These are phyloP conservation scores for Monosporascus sp. DNA, from an alignment of 2,329 filamentous ascomycete species.

Conservation along the genomic window DNA sequence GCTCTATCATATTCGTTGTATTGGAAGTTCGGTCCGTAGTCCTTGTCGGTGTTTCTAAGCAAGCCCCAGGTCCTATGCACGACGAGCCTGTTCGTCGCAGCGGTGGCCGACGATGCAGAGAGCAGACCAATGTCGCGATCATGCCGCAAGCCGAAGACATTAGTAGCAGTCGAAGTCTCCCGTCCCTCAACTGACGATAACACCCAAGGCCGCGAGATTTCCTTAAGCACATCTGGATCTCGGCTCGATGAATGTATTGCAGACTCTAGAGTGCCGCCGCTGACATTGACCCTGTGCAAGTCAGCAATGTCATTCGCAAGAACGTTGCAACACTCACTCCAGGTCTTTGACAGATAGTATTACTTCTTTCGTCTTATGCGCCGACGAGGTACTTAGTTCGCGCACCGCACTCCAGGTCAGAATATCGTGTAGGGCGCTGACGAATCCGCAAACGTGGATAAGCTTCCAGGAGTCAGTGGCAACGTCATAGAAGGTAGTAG, in stretches of 20 bases:
- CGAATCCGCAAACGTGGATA: slow-evolving; percentile 12
- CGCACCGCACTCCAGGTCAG: slow-evolving; percentile 8
- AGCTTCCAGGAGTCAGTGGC: background rate
- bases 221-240: background rate
- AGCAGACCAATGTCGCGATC: slow-evolving; percentile 10
- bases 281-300: slow-evolving; percentile 2
- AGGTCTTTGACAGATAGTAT: slow-evolving; percentile 8
- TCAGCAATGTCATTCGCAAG: no score
- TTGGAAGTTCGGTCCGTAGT: slow-evolving; percentile 13
- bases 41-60: slow-evolving; percentile 4
- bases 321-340: slow-evolving; percentile 1
- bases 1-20: slow-evolving; percentile 15
- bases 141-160: slow-evolving; percentile 9
- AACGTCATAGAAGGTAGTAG: background rate
- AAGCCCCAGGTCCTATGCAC: slow-evolving; percentile 18
- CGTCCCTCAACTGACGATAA: slow-evolving; percentile 8
- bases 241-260: slow-evolving; percentile 5
- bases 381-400: slow-evolving; percentile 6
- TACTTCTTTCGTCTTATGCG: slow-evolving; percentile 11
- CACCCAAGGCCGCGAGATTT: slow-evolving; percentile 10
- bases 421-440: slow-evolving; percentile 11
- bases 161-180: slow-evolving; percentile 1
- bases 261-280: slow-evolving; percentile 12
- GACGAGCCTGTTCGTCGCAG: slow-evolving; percentile 7
- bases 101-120: slow-evolving; percentile 5